phyloP scores from a whole-genome alignment of 2,329 filamentous ascomycete genomes.

The Xylaria sp. region DNA sequence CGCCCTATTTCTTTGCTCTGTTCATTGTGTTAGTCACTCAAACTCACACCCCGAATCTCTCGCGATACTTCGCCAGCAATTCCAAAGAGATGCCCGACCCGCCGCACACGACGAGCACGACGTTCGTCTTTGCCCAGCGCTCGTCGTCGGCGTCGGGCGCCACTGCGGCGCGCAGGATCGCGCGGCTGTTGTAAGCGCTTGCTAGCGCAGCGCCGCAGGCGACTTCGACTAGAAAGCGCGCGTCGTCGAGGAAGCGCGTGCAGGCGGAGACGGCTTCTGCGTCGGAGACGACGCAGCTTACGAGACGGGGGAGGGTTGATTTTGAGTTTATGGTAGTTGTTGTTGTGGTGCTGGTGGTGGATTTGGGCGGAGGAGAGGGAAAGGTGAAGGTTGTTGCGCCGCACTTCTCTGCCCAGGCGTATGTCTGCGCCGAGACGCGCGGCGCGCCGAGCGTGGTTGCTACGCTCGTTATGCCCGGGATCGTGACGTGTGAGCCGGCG shows the following conservation, averaged over 20 bases:
- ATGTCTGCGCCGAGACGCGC: slow-evolving; percentile 74
- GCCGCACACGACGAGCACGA: slow-evolving; percentile 89
- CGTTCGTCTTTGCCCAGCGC: slow-evolving; percentile 73
- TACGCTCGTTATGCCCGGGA: slow-evolving; percentile 78
- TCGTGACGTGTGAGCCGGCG: slow-evolving; percentile 67
- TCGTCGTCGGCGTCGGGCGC: slow-evolving; percentile 63
- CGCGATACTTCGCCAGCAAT: slow-evolving; percentile 68
- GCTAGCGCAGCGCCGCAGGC: slow-evolving; percentile 86
- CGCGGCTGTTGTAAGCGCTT: slow-evolving; percentile 68
- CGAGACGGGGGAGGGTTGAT: slow-evolving; percentile 53
- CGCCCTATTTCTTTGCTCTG: too few relatives aligned
- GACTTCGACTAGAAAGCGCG: slow-evolving; percentile 82
- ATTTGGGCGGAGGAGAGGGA: not conserved
- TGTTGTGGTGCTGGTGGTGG: not conserved
- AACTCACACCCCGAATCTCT: slow-evolving; percentile 55
- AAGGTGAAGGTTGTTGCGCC: slow-evolving; percentile 21
- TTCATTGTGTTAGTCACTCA: too few relatives aligned
- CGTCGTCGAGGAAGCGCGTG: slow-evolving; percentile 82
- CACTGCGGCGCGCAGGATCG: slow-evolving; percentile 68
- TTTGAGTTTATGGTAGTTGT: not conserved
- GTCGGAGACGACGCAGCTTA: slow-evolving; percentile 74
- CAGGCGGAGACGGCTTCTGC: slow-evolving; percentile 83
- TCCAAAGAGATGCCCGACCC: slow-evolving; percentile 74
- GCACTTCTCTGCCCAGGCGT: slow-evolving; percentile 66
- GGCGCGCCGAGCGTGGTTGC: slow-evolving; percentile 80